Evolutionary conservation across 108 stramenopile species (phyloP).

Genomic region (Epithemia pelagica): DNA sequence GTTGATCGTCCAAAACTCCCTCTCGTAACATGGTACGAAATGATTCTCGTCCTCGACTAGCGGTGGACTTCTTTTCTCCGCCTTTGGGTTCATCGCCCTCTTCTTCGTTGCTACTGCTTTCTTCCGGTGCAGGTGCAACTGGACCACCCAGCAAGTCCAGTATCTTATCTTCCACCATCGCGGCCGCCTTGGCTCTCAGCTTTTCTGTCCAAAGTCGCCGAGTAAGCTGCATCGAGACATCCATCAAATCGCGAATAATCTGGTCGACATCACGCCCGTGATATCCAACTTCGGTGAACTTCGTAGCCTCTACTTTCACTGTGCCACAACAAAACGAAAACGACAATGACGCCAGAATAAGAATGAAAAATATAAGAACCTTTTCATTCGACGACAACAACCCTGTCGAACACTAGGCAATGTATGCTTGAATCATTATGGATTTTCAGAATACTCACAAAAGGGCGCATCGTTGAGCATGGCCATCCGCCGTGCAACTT

Average conservation of each 20-base stretch:
- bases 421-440: no score
- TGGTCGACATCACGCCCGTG: conserved; percentile 98
- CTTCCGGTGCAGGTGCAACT: conserved; percentile 15
- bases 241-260: conserved; percentile 98
- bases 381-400: no score
- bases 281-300: conserved; percentile 99
- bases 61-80: conserved; percentile 9
- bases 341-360: background rate
- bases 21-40: conserved; percentile 85
- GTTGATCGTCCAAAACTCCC: conserved; percentile 86
- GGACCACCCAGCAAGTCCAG: conserved; percentile 86
- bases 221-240: conserved; percentile 86
- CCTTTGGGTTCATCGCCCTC: conserved; percentile 12
- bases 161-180: conserved; percentile 84
- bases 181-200: conserved; percentile 59
- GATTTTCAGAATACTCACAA: conserved; percentile 7
- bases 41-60: conserved; percentile 41
- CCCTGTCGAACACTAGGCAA: no score
- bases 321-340: no score
- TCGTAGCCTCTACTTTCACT: conserved; percentile 99
- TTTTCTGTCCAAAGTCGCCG: conserved; percentile 83
- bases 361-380: background rate
- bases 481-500: conserved; percentile 96
- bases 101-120: background rate
- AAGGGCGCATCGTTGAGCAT: conserved; percentile 97